These are phyloP conservation scores for Lichtheimia ornata DNA, from an alignment of 371 early-diverging fungal species.

Conservation along the genomic window DNA sequence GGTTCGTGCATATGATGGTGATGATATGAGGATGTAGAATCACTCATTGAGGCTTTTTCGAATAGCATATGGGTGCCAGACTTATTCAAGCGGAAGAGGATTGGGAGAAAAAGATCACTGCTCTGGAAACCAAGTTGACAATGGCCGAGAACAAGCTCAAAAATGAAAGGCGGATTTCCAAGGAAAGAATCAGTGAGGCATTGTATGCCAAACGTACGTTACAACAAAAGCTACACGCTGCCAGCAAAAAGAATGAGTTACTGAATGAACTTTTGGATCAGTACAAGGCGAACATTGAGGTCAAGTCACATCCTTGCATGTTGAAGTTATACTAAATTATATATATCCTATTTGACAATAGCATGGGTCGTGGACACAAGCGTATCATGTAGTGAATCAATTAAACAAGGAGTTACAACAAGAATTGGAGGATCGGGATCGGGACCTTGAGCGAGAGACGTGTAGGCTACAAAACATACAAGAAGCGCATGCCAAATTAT, in stretches of 20 bases:
- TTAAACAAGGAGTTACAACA: constrained; percentile 29
- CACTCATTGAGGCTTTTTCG: too few species aligned
- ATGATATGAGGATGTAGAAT: too few species aligned
- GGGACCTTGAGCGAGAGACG: constrained; percentile 5
- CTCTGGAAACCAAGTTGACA: constrained; percentile 15
- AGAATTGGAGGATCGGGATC: constrained; percentile 28
- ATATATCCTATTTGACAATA: too few species aligned
- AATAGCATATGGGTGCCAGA: constrained; percentile 4
- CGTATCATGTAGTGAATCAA: constrained; percentile 16
- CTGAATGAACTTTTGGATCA: not conserved
- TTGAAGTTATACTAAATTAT: too few species aligned
- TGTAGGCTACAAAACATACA: constrained; percentile 12
- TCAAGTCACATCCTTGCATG: too few species aligned
- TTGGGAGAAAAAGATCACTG: constrained; percentile 19
- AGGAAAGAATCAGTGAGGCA: constrained; percentile 21
- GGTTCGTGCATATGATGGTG: constrained; percentile 1
- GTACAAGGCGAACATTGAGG: not conserved
- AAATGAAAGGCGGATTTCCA: constrained; percentile 22
- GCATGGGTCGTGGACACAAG: not conserved
- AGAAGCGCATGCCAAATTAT: constrained; percentile 2
- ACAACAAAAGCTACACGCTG: constrained; percentile 23
- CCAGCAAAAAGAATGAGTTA: constrained; percentile 20
- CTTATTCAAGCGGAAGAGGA: constrained; percentile 26
- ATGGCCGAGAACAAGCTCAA: constrained; percentile 20
- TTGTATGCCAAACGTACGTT: constrained; percentile 15